A percentile compares a stretch with the other conserved stretches of the same genome.
phyloP scores from a whole-genome alignment of 73 alveolate species.

The Vitrella brassicaformis region DNA sequence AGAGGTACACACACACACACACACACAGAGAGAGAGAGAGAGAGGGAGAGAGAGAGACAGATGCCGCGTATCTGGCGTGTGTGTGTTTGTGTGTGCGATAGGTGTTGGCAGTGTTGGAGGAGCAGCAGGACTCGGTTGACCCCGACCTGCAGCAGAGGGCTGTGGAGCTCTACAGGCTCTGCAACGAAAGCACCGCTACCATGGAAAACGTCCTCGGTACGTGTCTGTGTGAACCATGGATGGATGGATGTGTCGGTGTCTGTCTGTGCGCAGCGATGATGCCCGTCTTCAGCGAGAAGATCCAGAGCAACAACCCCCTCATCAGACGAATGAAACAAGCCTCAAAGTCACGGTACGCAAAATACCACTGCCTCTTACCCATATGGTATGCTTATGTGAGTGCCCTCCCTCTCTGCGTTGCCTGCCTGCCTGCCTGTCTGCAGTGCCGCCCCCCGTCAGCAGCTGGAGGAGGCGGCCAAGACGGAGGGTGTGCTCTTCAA shows the following conservation, averaged over 20 bases:
- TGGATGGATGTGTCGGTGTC: background rate
- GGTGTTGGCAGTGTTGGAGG: no score
- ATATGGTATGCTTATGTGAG: background rate
- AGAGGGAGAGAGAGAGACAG: background rate
- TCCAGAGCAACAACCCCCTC: background rate
- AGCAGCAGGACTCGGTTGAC: constrained; percentile 16
- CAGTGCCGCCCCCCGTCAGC: background rate
- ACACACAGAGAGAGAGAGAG: no score
- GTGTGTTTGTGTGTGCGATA: background rate
- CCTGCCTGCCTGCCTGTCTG: background rate
- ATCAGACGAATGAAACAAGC: background rate
- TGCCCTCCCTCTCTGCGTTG: background rate
- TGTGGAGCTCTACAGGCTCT: constrained; percentile 19
- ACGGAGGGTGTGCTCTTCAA: background rate
- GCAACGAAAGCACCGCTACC: no score
- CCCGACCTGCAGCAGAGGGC: constrained; percentile 33
- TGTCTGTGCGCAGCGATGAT: background rate
- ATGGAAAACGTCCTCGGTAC: no score
- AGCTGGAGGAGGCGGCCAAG: background rate
- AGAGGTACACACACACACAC: no score
- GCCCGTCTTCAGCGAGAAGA: background rate
- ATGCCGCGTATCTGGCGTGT: background rate
- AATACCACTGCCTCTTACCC: background rate
- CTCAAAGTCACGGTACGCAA: background rate
- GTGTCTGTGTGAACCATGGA: background rate